These are phyloP conservation scores for Apiotrichum veenhuisii DNA, from an alignment of 1,284 basidiomycete species.

Conservation along the genomic window DNA sequence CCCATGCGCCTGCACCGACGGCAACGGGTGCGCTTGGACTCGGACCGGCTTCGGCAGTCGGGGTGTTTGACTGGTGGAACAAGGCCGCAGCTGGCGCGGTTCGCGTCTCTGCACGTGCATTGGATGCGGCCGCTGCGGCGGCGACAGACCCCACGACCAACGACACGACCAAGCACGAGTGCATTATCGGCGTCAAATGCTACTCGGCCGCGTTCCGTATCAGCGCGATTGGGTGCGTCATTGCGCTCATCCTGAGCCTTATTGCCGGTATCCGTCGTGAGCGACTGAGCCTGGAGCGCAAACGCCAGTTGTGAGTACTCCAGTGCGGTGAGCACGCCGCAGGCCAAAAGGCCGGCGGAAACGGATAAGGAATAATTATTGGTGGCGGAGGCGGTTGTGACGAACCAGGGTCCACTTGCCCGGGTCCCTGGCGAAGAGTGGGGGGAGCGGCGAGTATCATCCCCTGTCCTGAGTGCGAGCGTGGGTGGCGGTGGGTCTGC, in stretches of 20 bases:
- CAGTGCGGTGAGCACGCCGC: not conserved
- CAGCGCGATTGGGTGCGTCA: constrained; percentile 31
- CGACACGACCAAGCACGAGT: constrained; percentile 22
- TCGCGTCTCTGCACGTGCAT: constrained; percentile 7
- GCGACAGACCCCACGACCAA: not conserved
- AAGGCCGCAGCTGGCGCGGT: constrained; percentile 8
- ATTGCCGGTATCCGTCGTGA: constrained; percentile 40
- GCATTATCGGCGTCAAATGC: constrained; percentile 41
- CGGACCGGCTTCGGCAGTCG: constrained; percentile 5
- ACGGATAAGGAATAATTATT: too few relatives aligned
- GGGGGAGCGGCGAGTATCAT: too few relatives aligned
- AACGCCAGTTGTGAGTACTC: constrained; percentile 8
- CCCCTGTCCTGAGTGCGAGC: too few relatives aligned
- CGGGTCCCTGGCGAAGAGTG: too few relatives aligned
- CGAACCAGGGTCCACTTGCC: too few relatives aligned
- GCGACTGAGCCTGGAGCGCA: constrained; percentile 18
- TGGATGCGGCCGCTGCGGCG: not conserved
- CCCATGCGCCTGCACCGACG: not conserved
- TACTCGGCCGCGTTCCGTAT: constrained; percentile 46
- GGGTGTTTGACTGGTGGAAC: constrained; percentile 2
- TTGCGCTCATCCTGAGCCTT: constrained; percentile 40
- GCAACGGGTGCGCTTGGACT: not conserved
- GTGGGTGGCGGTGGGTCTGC: too few relatives aligned
- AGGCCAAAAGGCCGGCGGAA: too few relatives aligned
- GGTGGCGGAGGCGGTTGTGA: too few relatives aligned